phyloP scores from a whole-genome alignment of 148 eudicot species.

The Talinum fruticosum region DNA sequence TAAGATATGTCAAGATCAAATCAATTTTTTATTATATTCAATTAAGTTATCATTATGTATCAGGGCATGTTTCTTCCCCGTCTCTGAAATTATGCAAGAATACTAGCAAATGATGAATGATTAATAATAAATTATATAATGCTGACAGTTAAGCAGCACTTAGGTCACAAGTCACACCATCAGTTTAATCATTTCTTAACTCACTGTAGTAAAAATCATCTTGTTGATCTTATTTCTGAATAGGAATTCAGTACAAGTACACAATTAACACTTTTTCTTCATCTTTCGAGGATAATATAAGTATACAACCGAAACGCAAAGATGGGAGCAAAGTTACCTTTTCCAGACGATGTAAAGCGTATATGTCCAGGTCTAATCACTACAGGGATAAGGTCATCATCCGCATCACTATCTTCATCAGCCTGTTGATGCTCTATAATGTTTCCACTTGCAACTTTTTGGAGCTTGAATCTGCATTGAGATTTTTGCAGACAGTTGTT shows the following conservation, averaged over 20 bases:
- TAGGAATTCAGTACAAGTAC: not conserved
- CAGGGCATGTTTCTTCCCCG: not conserved
- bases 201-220: not conserved
- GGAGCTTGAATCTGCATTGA: slow-evolving; percentile 17
- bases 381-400: slow-evolving; percentile 62
- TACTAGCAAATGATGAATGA: not conserved
- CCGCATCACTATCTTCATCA: slow-evolving; percentile 44
- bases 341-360: slow-evolving; percentile 62
- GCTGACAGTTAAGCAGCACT: not conserved
- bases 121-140: not conserved
- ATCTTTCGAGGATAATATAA: not conserved
- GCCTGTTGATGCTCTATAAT: slow-evolving; percentile 16
- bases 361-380: slow-evolving; percentile 82
- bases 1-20: not conserved
- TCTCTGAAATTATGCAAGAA: not conserved
- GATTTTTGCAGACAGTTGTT: slow-evolving; percentile 28
- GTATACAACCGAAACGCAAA: slow-evolving; percentile 10
- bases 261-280: not conserved
- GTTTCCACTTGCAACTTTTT: slow-evolving; percentile 21
- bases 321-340: slow-evolving; percentile 42
- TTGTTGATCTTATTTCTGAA: not conserved
- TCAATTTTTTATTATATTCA: not conserved
- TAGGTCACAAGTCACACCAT: not conserved
- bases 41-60: not conserved
- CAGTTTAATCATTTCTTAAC: not conserved